Conservation (phyloP, 2,329 filamentous ascomycete species). For the Aspergillus sp. region DNA sequence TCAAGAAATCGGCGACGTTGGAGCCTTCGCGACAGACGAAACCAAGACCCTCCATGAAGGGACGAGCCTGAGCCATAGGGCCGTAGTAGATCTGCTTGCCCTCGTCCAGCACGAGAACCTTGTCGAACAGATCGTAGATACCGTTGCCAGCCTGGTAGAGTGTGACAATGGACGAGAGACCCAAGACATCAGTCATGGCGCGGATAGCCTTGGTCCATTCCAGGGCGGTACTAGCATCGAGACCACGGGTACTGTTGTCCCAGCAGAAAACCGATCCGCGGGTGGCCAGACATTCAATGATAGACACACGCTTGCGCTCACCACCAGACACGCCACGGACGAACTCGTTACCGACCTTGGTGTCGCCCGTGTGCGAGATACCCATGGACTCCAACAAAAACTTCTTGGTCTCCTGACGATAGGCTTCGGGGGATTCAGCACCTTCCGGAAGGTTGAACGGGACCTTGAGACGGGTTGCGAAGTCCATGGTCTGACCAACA, state of each 20-base stretch:
- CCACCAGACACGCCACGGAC: conserved; percentile 62
- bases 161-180: conserved; percentile 55
- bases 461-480: conserved; percentile 52
- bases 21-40: conserved; percentile 57
- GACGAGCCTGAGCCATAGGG: conserved; percentile 49
- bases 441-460: conserved; percentile 45
- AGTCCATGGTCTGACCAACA: conserved; percentile 48
- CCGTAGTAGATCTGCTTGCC: conserved; percentile 63
- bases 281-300: conserved; percentile 57
- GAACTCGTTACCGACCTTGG: conserved; percentile 62
- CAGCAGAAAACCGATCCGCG: conserved; percentile 56
- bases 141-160: conserved; percentile 65
- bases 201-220: conserved; percentile 57
- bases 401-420: conserved; percentile 42
- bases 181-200: conserved; percentile 57
- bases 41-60: conserved; percentile 59
- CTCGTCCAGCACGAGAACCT: conserved; percentile 60
- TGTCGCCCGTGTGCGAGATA: conserved; percentile 55
- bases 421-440: conserved; percentile 38
- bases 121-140: conserved; percentile 65
- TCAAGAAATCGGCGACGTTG: conserved; percentile 61
- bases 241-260: conserved; percentile 61
- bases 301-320: conserved; percentile 62
- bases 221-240: conserved; percentile 60
- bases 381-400: conserved; percentile 54